These are phyloP conservation scores for Lactarius hengduanensis DNA, from an alignment of 768 basidiomycete species.

Conservation along the genomic window DNA sequence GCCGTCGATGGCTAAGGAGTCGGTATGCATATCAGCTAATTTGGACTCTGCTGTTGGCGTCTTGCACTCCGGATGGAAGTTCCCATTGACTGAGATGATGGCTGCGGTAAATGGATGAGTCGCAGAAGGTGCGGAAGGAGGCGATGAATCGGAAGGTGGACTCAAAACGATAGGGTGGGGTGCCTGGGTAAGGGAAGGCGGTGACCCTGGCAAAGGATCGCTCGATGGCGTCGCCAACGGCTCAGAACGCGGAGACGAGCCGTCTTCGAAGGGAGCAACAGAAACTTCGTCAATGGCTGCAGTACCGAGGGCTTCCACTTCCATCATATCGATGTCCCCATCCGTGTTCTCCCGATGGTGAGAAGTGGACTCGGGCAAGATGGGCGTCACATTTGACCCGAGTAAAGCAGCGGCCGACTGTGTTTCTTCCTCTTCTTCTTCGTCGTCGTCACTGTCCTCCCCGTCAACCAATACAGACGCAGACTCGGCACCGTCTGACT, in stretches of 20 bases:
- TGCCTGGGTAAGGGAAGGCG: background rate
- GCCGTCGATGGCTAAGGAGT: slow-evolving; percentile 1
- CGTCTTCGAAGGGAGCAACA: slow-evolving; percentile 11
- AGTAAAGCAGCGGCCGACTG: slow-evolving; percentile 14
- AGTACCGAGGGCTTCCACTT: slow-evolving; percentile 7
- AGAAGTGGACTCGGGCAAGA: background rate
- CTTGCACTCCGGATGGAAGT: slow-evolving; percentile 12
- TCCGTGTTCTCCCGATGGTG: slow-evolving; percentile 20
- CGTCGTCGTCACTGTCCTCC: slow-evolving; percentile 37
- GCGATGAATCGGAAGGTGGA: background rate
- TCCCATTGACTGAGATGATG: slow-evolving; percentile 13
- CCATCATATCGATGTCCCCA: slow-evolving; percentile 20
- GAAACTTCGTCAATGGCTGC: slow-evolving; percentile 10
- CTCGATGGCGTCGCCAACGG: slow-evolving; percentile 21
- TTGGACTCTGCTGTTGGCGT: background rate
- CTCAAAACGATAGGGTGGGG: slow-evolving; percentile 17
- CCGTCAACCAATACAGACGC: slow-evolving; percentile 20
- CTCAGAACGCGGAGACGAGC: slow-evolving; percentile 19
- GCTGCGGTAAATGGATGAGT: slow-evolving; percentile 12
- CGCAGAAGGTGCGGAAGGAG: slow-evolving; percentile 8
- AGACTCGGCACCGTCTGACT: slow-evolving; percentile 32
- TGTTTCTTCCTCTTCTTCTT: slow-evolving; percentile 35
- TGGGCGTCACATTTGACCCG: slow-evolving; percentile 8
- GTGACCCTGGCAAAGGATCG: slow-evolving; percentile 16
- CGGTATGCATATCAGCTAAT: slow-evolving; percentile 4